A percentile compares a stretch with the other conserved stretches of the same genome.
Evolutionary conservation across 768 basidiomycete species (phyloP).

Genomic region (Pleurotus platypus): DNA sequence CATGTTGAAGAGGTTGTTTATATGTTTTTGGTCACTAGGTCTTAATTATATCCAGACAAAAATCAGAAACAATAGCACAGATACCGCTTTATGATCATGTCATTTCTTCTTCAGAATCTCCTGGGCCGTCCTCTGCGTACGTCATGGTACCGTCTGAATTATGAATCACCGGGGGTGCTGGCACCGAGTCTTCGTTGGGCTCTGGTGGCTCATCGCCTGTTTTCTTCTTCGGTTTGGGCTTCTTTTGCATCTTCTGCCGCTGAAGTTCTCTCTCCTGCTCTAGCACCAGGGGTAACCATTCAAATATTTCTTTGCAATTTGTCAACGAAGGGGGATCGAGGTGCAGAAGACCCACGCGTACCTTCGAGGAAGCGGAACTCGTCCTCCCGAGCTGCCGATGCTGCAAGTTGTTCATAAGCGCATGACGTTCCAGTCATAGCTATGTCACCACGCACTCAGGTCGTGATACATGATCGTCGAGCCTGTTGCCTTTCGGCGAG

Average conservation of each 20-base stretch:
- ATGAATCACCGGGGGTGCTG: background rate
- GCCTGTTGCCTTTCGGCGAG: slow-evolving; percentile 68
- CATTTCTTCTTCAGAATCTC: background rate
- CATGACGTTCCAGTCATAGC: background rate
- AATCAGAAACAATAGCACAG: background rate
- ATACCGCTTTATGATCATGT: background rate
- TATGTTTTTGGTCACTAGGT: no score
- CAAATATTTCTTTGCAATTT: background rate
- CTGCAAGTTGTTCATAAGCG: slow-evolving; percentile 28
- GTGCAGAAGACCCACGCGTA: slow-evolving; percentile 21
- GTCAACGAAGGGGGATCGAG: background rate
- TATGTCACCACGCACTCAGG: slow-evolving; percentile 49
- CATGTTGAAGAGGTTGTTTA: no score
- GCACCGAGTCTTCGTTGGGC: no score
- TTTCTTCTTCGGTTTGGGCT: background rate
- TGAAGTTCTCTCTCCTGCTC: background rate
- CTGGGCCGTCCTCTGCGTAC: background rate
- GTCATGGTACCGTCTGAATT: slow-evolving; percentile 4
- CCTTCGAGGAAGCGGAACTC: slow-evolving; percentile 82
- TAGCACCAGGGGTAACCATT: background rate
- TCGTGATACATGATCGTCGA: slow-evolving; percentile 77
- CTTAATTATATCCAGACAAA: background rate
- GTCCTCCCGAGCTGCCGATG: slow-evolving; percentile 59
- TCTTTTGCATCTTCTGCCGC: background rate
- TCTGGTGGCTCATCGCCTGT: background rate